Evolutionary conservation across 805 yeast species (phyloP), one percentile per base, ranked within the genome.

Genomic region (Saccharomyces eubayanus): DNA sequence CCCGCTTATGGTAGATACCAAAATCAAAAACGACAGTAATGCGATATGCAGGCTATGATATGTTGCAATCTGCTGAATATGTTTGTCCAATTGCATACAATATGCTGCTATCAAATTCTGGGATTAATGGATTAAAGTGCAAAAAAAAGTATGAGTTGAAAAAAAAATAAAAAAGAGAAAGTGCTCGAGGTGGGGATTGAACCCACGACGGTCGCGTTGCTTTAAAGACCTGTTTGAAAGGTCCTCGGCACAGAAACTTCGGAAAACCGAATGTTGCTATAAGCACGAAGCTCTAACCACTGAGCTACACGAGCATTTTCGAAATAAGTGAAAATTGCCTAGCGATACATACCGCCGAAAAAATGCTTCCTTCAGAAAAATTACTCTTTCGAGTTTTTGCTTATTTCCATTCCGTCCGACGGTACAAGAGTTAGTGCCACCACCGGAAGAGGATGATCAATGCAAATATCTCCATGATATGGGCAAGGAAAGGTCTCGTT

Each of bases 191-290:
- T 79, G 85, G 85, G 85, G 85, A 77, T 81, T 80, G 85, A 81
- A 81, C 85, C 85, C 85, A 80, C 82, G 85, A 81, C 85, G 84
- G 81, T 81, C 85, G 85, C 85, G 85, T 81, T 79, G 79, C 85
- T 79, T 48, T 43, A 51, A 45, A 46, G 57, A 50, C 56, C 57
- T 55, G 56, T 51, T 40, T 60, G 58, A 60, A 60, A 61, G 59
- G 62, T 60, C 59, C 60, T 41, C 45, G 29, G 57, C 64, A 65
- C 65, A 66, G 70, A 57, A 54, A 57, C 59, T 58, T 59, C 64
- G 62, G 56, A 52, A 53, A 47, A 49, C 59, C 61, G 65, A 62
- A 74, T 78, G 78, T 72, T 70, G 75, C 83, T 81, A 81, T 81
- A 81, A 81, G 85, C 85, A 81, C 85, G 85, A 81, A 79, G 85